phyloP scores from a whole-genome alignment of 177 flowering plant genomes.

The Tripterygium wilfordii region DNA sequence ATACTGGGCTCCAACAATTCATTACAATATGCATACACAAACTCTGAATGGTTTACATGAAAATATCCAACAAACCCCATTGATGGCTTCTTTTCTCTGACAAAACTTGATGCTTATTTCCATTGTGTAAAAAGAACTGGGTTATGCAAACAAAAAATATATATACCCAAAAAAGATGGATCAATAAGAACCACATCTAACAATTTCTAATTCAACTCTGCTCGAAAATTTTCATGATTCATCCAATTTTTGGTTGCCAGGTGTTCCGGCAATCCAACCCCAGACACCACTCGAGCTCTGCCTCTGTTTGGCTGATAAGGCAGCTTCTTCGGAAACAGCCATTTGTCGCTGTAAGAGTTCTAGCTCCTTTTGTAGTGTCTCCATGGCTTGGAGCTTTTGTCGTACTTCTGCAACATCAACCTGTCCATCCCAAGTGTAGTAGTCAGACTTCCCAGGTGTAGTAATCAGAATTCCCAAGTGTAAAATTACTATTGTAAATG shows the following conservation, averaged over 20 bases:
- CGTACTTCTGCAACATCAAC: conserved; percentile 96
- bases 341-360: conserved; percentile 89
- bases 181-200: conserved; percentile 16
- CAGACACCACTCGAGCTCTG: conserved; percentile 92
- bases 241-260: conserved; percentile 30
- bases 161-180: conserved; percentile 3
- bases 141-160: conserved; percentile 1
- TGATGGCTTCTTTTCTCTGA: not conserved
- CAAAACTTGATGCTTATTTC: conserved; percentile 17
- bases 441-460: conserved; percentile 5
- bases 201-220: too few species aligned
- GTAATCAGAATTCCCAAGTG: not conserved
- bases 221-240: conserved; percentile 25
- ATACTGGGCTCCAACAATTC: too few species aligned
- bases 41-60: too few species aligned
- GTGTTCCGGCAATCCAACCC: conserved; percentile 95
- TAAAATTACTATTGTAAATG: not conserved
- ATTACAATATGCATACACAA: too few species aligned
- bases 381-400: conserved; percentile 86
- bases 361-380: conserved; percentile 75
- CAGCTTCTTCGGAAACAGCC: conserved; percentile 90
- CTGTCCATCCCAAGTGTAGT: conserved; percentile 29
- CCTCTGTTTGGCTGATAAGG: conserved; percentile 62
- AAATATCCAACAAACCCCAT: conserved; percentile 5
- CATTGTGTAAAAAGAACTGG: conserved; percentile 11